Percentiles rank a stretch among this genome's conserved stretches.
These are phyloP conservation scores for Venturia effusa DNA, from an alignment of 2,329 filamentous ascomycete species.

Conservation along the genomic window DNA sequence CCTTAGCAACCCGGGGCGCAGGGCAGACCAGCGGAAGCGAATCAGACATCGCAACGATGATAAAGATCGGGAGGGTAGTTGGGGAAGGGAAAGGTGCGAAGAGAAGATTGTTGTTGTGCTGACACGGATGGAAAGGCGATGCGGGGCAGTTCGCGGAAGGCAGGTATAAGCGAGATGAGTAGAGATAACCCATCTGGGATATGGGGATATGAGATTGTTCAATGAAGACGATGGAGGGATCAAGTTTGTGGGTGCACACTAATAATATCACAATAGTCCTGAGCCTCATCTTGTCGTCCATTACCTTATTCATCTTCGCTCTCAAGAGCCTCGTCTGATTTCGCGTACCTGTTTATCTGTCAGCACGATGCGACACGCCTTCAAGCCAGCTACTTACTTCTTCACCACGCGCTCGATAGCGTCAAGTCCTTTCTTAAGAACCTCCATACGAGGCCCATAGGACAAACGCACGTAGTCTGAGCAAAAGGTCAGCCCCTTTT, in stretches of 20 bases:
- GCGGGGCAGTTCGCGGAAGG: background rate
- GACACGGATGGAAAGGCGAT: background rate
- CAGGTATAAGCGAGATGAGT: background rate
- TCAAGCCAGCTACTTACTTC: slow-evolving; percentile 22
- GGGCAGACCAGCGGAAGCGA: background rate
- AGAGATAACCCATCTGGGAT: background rate
- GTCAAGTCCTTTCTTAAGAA: slow-evolving; percentile 28
- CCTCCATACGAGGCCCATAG: slow-evolving; percentile 31
- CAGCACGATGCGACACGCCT: background rate
- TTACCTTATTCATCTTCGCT: background rate
- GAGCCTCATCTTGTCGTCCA: background rate
- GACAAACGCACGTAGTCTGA: slow-evolving; percentile 28
- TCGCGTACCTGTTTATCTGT: background rate
- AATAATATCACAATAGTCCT: too few species aligned
- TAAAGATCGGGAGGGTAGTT: too few species aligned
- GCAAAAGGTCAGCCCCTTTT: background rate
- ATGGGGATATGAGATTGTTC: too few species aligned
- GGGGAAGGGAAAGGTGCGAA: background rate
- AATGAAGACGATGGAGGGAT: too few species aligned
- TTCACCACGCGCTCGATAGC: slow-evolving; percentile 29
- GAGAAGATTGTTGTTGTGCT: background rate
- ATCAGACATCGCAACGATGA: background rate
- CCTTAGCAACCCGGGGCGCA: background rate
- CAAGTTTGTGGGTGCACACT: too few species aligned
- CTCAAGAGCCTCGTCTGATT: background rate